These are phyloP conservation scores for Harringtonia aguacate DNA, from an alignment of 2,329 filamentous ascomycete species.

Conservation along the genomic window DNA sequence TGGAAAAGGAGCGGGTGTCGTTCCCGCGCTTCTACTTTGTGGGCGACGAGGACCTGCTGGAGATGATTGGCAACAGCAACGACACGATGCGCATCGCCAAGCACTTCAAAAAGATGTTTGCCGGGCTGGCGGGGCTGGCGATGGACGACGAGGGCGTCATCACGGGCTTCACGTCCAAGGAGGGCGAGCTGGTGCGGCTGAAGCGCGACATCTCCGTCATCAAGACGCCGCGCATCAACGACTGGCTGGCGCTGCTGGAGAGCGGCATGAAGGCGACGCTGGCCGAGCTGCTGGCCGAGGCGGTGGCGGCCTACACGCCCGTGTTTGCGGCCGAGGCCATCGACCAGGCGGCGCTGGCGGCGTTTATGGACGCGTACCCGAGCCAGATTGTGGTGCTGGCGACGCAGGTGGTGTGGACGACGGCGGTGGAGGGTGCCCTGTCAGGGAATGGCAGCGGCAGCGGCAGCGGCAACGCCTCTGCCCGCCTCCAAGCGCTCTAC, in stretches of 20 bases:
- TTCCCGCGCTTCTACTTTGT: slow-evolving; percentile 99
- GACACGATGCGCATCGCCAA: slow-evolving; percentile 94
- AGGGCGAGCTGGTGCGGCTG: slow-evolving; percentile 77
- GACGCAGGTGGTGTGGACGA: slow-evolving; percentile 90
- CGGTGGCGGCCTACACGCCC: slow-evolving; percentile 68
- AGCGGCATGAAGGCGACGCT: slow-evolving; percentile 89
- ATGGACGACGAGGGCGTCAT: slow-evolving; percentile 90
- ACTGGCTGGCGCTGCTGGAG: slow-evolving; percentile 93
- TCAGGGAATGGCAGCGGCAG: slow-evolving; percentile 47
- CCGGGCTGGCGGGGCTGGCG: slow-evolving; percentile 78
- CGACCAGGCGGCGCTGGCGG: slow-evolving; percentile 57
- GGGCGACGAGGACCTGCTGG: slow-evolving; percentile 92
- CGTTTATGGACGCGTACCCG: slow-evolving; percentile 77
- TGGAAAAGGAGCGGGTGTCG: slow-evolving; percentile 93
- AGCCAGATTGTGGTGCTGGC: slow-evolving; percentile 93
- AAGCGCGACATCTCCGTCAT: slow-evolving; percentile 87
- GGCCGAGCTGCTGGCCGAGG: slow-evolving; percentile 80
- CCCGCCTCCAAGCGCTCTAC: slow-evolving; percentile 53
- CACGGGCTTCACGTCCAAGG: slow-evolving; percentile 86
- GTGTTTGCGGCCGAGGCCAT: slow-evolving; percentile 65
- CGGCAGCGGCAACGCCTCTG: too few relatives aligned
- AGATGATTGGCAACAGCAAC: slow-evolving; percentile 99
- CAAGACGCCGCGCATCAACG: slow-evolving; percentile 94
- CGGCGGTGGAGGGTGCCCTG: slow-evolving; percentile 69
- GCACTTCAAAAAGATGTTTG: slow-evolving; percentile 99